Evolutionary conservation across 2,329 filamentous ascomycete species (phyloP).

Genomic region (Phoma sp.): DNA sequence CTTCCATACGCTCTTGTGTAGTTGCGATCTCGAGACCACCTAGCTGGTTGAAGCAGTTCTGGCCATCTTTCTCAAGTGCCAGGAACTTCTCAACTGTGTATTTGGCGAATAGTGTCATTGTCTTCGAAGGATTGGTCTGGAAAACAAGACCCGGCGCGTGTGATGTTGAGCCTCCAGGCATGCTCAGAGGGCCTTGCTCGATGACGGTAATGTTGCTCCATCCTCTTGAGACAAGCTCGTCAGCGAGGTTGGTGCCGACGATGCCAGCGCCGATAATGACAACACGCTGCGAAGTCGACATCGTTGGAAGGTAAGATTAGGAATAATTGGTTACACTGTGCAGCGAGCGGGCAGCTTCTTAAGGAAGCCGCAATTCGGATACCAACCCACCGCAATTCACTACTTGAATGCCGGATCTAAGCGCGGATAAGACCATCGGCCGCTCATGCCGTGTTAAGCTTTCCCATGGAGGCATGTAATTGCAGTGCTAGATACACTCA

Average conservation of each 20-base stretch:
- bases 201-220: slow-evolving; percentile 69
- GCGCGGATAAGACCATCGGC: slow-evolving; percentile 27
- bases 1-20: slow-evolving; percentile 63
- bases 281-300: slow-evolving; percentile 50
- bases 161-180: slow-evolving; percentile 70
- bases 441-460: slow-evolving; percentile 24
- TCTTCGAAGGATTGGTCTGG: slow-evolving; percentile 65
- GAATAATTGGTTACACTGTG: slow-evolving; percentile 3
- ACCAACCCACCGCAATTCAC: slow-evolving; percentile 24
- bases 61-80: slow-evolving; percentile 53
- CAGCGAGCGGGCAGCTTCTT: slow-evolving; percentile 5
- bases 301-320: slow-evolving; percentile 10
- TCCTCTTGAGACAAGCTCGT: slow-evolving; percentile 67
- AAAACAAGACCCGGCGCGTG: slow-evolving; percentile 70
- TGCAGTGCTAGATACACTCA: slow-evolving; percentile 16
- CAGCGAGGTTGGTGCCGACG: slow-evolving; percentile 67
- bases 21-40: slow-evolving; percentile 69
- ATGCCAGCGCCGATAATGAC: slow-evolving; percentile 63
- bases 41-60: slow-evolving; percentile 66
- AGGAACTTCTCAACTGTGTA: slow-evolving; percentile 68
- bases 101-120: slow-evolving; percentile 63
- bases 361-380: slow-evolving; percentile 21
- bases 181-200: slow-evolving; percentile 66
- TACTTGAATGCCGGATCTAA: slow-evolving; percentile 29
- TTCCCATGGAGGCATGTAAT: slow-evolving; percentile 24